phyloP scores from a whole-genome alignment of 2,329 filamentous ascomycete genomes.

The Botrytis deweyae region DNA sequence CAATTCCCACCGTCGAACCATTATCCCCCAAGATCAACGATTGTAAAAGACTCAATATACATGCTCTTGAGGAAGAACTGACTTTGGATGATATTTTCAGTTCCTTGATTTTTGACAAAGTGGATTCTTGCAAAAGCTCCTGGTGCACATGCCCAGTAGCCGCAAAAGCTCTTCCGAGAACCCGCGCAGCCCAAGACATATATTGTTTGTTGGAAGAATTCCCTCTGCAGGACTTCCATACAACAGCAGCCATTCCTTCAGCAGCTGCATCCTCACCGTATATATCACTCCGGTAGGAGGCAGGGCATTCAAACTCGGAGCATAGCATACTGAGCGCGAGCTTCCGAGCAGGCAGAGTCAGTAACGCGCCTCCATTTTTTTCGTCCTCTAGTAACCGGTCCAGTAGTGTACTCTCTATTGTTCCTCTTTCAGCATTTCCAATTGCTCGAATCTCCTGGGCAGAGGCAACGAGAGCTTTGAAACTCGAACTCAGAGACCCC shows the following conservation, averaged over 20 bases:
- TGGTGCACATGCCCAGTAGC: constrained; percentile 67
- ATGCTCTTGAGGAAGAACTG: constrained; percentile 59
- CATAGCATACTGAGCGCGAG: constrained; percentile 73
- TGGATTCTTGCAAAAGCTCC: constrained; percentile 60
- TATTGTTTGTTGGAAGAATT: constrained; percentile 65
- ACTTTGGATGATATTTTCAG: constrained; percentile 32
- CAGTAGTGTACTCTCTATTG: constrained; percentile 76
- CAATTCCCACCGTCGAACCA: constrained; percentile 55
- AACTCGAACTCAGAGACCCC: constrained; percentile 49
- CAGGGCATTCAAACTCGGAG: constrained; percentile 66
- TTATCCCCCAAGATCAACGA: constrained; percentile 59
- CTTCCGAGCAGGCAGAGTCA: constrained; percentile 68
- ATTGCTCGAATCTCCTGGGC: constrained; percentile 65
- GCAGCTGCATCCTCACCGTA: constrained; percentile 67
- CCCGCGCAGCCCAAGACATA: constrained; percentile 79
- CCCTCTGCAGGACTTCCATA: constrained; percentile 76
- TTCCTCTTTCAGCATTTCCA: constrained; percentile 67
- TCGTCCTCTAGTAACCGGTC: constrained; percentile 77
- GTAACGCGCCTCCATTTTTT: constrained; percentile 57
- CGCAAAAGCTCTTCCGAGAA: constrained; percentile 80
- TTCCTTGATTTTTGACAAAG: constrained; percentile 48
- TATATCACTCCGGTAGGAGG: constrained; percentile 61
- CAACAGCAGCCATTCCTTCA: constrained; percentile 57
- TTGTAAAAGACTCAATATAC: constrained; percentile 61
- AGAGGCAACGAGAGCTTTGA: constrained; percentile 68